A percentile compares a stretch with the other conserved stretches of the same genome.
Evolutionary conservation across 768 basidiomycete species (phyloP).

Genomic region (Termitomyces sp.): DNA sequence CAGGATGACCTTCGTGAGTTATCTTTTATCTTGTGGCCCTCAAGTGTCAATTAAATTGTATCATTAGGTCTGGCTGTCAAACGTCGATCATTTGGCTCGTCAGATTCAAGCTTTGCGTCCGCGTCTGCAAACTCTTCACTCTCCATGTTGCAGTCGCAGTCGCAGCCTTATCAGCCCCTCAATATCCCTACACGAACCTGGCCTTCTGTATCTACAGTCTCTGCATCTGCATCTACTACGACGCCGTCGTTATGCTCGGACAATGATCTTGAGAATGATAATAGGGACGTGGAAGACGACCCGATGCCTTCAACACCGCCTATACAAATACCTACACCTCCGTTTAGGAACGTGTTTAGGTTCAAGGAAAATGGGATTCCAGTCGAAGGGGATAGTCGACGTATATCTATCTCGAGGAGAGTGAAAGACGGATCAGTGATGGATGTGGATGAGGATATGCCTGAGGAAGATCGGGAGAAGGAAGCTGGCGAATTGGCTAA

Average conservation of each 20-base stretch:
- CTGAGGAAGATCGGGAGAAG: not conserved
- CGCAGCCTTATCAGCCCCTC: constrained; percentile 17
- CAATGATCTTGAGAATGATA: constrained; percentile 49
- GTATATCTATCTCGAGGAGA: not conserved
- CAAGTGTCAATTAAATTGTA: not conserved
- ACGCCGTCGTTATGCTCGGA: constrained; percentile 79
- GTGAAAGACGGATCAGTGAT: constrained; percentile 23
- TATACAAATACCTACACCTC: constrained; percentile 25
- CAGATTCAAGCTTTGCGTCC: constrained; percentile 25
- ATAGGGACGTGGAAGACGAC: constrained; percentile 50
- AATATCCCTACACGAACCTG: constrained; percentile 10
- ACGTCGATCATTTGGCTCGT: constrained; percentile 32
- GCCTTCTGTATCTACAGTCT: constrained; percentile 11
- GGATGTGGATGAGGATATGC: constrained; percentile 32
- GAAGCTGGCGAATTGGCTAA: not conserved
- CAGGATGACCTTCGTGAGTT: constrained; percentile 32
- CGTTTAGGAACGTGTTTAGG: constrained; percentile 18
- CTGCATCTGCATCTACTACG: constrained; percentile 27
- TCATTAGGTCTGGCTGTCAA: constrained; percentile 27
- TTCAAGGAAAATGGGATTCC: constrained; percentile 20
- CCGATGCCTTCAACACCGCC: constrained; percentile 52
- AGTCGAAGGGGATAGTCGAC: constrained; percentile 5
- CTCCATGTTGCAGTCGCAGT: constrained; percentile 16
- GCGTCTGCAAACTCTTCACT: constrained; percentile 9
- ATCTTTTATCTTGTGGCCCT: not conserved